A percentile compares a stretch with the other conserved stretches of the same genome.
These are phyloP conservation scores for Coniochaeta hoffmannii DNA, from an alignment of 2,329 filamentous ascomycete species.

Conservation along the genomic window DNA sequence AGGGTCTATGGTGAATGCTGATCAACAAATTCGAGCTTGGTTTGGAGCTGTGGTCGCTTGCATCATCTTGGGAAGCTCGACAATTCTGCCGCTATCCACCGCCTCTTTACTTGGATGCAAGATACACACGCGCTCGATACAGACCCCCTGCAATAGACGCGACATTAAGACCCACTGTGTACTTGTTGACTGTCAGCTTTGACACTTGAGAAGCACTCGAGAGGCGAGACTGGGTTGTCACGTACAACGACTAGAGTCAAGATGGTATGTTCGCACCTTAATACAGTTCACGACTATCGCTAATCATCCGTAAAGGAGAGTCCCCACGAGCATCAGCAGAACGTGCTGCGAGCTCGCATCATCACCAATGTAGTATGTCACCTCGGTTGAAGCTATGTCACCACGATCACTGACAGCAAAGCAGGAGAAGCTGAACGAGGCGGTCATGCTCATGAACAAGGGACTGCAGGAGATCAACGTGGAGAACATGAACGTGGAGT, in stretches of 20 bases:
- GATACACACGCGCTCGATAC: neutral
- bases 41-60: neutral
- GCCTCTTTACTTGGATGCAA: slow-evolving; percentile 10
- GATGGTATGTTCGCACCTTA: neutral
- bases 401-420: neutral
- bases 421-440: slow-evolving; percentile 95
- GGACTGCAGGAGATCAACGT: slow-evolving; percentile 96
- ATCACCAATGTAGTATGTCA: slow-evolving; percentile 91
- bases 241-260: neutral
- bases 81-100: slow-evolving; percentile 28
- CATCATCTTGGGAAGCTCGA: slow-evolving; percentile 3
- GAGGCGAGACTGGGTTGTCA: neutral
- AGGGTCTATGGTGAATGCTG: neutral
- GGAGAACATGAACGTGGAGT: slow-evolving; percentile 97
- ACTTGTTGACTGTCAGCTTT: neutral
- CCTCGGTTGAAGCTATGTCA: neutral
- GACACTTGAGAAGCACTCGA: neutral
- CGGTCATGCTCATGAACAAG: slow-evolving; percentile 87
- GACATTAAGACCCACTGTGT: neutral
- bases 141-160: neutral
- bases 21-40: neutral
- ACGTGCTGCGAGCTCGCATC: slow-evolving; percentile 84
- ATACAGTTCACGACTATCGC: neutral
- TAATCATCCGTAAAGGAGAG: slow-evolving; percentile 56
- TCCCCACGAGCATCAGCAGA: slow-evolving; percentile 96